Base-by-base conservation (phyloP, 1,284 basidiomycete species). In the Rhodotorula sp. region DNA sequence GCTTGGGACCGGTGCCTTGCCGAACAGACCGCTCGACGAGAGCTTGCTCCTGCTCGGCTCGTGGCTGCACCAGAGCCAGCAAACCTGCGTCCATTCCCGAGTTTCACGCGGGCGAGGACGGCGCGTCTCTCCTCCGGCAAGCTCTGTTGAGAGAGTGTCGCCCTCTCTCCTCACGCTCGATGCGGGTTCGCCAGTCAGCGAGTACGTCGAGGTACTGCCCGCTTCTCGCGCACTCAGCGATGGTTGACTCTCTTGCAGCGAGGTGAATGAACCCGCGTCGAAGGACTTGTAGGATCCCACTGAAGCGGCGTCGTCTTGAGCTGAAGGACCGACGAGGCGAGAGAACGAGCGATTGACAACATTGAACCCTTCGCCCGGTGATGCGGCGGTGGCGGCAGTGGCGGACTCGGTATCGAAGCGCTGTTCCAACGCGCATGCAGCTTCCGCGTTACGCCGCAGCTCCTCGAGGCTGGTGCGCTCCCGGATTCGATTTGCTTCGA, bases 31-130 rank as follows among this genome's bases (percentile, higher is more conserved):
- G 48, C 64, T 63, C 67, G 6, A 68, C 67, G 4, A 56, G 61
- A 15, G 22, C 22, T 14, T 30, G 14, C 48, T 22, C 48, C 8
- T 6, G 20, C 49, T 14, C 51, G 26, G 20, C 14, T n/a, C 12
- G 33, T 45, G 51, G 51, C 26, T 62, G 45, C 51, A 66, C 67
- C 74, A 75, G 1, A 73, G 60, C 71, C 69, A 68, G 42, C 71
- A 75, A 1, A 63, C 44, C 68, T 75, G 74, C 44, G 65, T 69
- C 74, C 74, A 75, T 54, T 75, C 74, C 51, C 68, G 64, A 29
- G 65, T 59, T 42, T 75, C 72, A 15, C 54, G 60, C 64, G 70
- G 70, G 59, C 73, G 17, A 22, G 69, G 30, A 10, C 61, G 44
- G n/a, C 45, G 24, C 29, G 33, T 49, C 20, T 26, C 46, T 24